Evolutionary conservation across 2,329 filamentous ascomycete species (phyloP).

Genomic region (Diplodia mutila): DNA sequence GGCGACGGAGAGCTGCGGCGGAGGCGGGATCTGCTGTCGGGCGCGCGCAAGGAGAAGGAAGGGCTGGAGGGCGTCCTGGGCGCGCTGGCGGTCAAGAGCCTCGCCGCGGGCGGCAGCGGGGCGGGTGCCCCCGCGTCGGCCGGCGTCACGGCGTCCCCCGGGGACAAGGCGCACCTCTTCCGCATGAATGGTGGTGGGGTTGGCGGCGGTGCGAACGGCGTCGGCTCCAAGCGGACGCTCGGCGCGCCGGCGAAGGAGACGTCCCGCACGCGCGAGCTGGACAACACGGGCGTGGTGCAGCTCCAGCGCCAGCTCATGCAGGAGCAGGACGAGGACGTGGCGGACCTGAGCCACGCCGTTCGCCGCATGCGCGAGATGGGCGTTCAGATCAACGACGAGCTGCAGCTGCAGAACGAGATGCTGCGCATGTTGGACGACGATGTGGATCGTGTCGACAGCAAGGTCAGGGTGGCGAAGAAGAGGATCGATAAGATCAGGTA

Average conservation of each 20-base stretch:
- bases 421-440: conserved; percentile 69
- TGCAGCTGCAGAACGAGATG: conserved; percentile 72
- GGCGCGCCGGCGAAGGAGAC: conserved; percentile 76
- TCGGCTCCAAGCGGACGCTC: conserved; percentile 62
- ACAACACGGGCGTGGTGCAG: conserved; percentile 74
- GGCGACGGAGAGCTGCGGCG: conserved; percentile 77
- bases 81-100: conserved; percentile 59
- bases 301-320: conserved; percentile 74
- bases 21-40: conserved; percentile 69
- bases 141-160: conserved; percentile 45
- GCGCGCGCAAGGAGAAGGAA: conserved; percentile 73
- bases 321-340: conserved; percentile 75
- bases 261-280: conserved; percentile 73
- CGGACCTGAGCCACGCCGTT: conserved; percentile 70
- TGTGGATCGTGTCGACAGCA: conserved; percentile 66
- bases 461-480: conserved; percentile 75
- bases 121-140: conserved; percentile 38
- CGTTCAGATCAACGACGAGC: conserved; percentile 73
- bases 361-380: conserved; percentile 77
- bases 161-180: conserved; percentile 44
- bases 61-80: conserved; percentile 74
- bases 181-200: conserved; percentile 25
- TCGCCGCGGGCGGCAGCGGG: conserved; percentile 37
- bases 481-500: conserved; percentile 65
- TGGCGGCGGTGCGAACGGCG: not conserved